Base-by-base conservation (phyloP, 2,329 filamentous ascomycete species). In the Acarospora socialis region DNA sequence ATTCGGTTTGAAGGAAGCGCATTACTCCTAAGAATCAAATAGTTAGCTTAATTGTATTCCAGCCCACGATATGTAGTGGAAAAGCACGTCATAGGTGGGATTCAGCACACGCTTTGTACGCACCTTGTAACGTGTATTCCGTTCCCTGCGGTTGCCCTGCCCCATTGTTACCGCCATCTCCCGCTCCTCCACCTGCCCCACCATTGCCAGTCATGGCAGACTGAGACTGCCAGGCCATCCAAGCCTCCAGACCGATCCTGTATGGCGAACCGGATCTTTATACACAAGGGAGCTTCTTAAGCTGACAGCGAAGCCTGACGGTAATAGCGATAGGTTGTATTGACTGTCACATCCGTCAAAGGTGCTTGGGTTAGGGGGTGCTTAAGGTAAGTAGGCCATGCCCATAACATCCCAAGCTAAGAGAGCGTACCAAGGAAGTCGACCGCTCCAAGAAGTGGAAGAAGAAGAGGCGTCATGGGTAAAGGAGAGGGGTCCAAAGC, bases 1-100 rank as follows among this genome's bases (percentile, higher is more conserved):
- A 98, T 70, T 98, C 87, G 28, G 90, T 90, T 61, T 98, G 90
- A 22, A 98, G 73, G 56, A 98, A 98, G 57, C 90, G 86, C 90
- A 98, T 98, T 21, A 98, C 90, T 52, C 90, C 82, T 90, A 45
- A 20, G 33, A 26, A 18, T 13, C 37, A 34, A 23, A 4, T 30
- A 27, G 39, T 54, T 41, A 54, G 48, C 34, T 16, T 25, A 37
- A 30, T 36, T 20, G 33, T 20, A 19, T 25, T 17, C 24, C 4
- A 10, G 21, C 25, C 23, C 31, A 16, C 10, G 21, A 20, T 14
- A 21, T 41, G 26, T 22, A 24, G 27, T n/a, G 22, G 33, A 21
- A 16, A 14, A 22, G 16, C 19, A 30, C n/a, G n/a, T n/a, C n/a
- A n/a, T n/a, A n/a, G n/a, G n/a, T n/a, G n/a, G n/a, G n/a, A n/a